Evolutionary conservation across 2,329 filamentous ascomycete species (phyloP), one percentile per base, ranked within the genome.

Genomic region (Truncatella angustata): DNA sequence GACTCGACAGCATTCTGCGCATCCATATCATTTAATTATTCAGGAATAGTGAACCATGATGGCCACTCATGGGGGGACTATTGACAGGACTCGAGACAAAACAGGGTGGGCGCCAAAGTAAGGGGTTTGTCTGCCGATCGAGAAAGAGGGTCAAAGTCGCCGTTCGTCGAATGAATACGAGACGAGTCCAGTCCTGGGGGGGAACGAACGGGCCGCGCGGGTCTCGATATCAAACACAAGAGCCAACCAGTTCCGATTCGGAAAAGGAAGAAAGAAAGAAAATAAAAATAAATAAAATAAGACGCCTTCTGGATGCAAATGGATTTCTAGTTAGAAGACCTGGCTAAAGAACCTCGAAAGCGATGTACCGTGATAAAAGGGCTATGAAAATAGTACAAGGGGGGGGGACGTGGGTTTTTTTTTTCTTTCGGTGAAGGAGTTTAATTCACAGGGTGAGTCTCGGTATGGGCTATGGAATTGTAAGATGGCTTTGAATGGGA

Each of bases 21-120:
- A 82, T 84, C 81, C 81, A 84, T 84, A 75, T 77, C 81, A 84
- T 81, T 81, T 78, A 83, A 77, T 77, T 78, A 70, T 69, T 72
- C 60, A 58, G 59, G 66, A 65, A 63, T 71, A 73, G 74, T 77
- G 73, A 77, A 82, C 76, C 80, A 84, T 84, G 73, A 73, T 84
- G 80, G 75, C 72, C 72, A 71, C 69, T 67, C 65, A 59, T 64
- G 59, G 65, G 68, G 62, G 32, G 66, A 67, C 64, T 61, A 64
- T 59, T 54, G 24, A 50, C 36, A 26, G 46, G 21, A 50, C 35
- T 50, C 36, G 16, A 24, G 32, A 40, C 35, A 40, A 18, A 23
- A 40, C 35, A 40, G 16, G 47, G 36, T n/a, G 35, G 36, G 23
- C 35, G 47, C 47, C 36, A 42, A 14, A 42, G 36, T 11, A 32